Evolutionary conservation across 1,284 basidiomycete genomes (phyloP), one percentile per base, ranked within the genome.

Genomic region (Volvariella volvacea): DNA sequence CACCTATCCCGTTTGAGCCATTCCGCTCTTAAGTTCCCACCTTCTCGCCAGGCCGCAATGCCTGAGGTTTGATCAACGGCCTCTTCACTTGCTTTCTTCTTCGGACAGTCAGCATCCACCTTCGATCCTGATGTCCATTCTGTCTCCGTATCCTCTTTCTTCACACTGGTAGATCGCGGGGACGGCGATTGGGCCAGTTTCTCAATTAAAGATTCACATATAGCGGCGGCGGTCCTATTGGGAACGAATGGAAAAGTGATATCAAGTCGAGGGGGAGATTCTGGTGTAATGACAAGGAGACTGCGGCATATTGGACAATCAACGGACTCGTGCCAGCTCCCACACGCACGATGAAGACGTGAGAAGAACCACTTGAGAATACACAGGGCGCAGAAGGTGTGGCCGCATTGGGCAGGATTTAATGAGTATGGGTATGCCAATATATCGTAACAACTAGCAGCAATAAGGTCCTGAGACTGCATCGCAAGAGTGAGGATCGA

Each of bases 311-410:
- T 69, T 16, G 81, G 82, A 58, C 80, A 84, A 50, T 78, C 74
- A 32, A 83, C 76, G 4, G 68, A 59, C 52, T 80, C 73, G 50
- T 83, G 80, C 80, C 81, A 85, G 28, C 65, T 61, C 28, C 79
- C 79, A 52, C 82, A 83, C 1, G 64, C 65, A 42, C 63, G 63
- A 58, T 81, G 79, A 30, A 82, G 61, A 39, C 73, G 71, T 47
- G 79, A 76, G 62, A 83, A 83, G 60, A 76, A 76, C 76, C 78
- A 81, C 54, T 76, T 76, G 17, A 83, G 56, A 47, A 80, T 75
- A 57, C 80, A 83, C 25, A 77, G 60, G 16, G 75, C 73, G 55
- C 80, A 83, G 55, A 79, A 84, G 1, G 78, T 71, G 52, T 84
- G 81, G 1, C 83, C 82, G 48, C 81, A 84, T 37, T 63, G 59